Evolutionary conservation across 495 filamentous ascomycete species (phyloP).

Genomic region (Aspergillus carlsbadensis): DNA sequence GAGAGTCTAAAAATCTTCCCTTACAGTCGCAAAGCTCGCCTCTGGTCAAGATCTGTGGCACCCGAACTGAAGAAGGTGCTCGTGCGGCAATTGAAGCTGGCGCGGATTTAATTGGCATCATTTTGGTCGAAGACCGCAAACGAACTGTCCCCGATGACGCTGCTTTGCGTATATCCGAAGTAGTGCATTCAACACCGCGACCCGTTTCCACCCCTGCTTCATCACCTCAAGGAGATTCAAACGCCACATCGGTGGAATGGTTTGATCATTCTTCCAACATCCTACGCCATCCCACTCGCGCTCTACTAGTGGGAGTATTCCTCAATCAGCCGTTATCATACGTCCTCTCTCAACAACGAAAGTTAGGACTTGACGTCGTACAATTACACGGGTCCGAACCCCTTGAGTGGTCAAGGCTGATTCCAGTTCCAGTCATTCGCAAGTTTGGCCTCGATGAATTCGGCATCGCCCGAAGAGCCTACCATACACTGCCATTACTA

Average conservation of each 20-base stretch:
- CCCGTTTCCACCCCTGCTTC: constrained; percentile 43
- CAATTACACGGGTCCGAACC: constrained; percentile 93
- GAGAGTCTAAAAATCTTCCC: constrained; percentile 32
- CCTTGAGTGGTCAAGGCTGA: constrained; percentile 80
- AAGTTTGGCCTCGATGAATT: constrained; percentile 72
- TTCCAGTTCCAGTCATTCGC: constrained; percentile 87
- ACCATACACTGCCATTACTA: constrained; percentile 78
- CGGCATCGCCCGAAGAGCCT: constrained; percentile 70
- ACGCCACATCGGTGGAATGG: constrained; percentile 52
- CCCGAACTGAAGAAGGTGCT: constrained; percentile 78
- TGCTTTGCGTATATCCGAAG: constrained; percentile 75
- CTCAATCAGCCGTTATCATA: constrained; percentile 84
- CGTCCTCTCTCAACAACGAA: constrained; percentile 69
- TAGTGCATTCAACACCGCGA: constrained; percentile 61
- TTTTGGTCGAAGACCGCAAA: constrained; percentile 77
- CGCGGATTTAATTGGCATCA: constrained; percentile 91
- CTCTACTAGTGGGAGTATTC: constrained; percentile 91
- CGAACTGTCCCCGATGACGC: constrained; percentile 74
- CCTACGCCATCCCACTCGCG: constrained; percentile 56
- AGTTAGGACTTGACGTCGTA: constrained; percentile 81
- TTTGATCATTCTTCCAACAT: constrained; percentile 58
- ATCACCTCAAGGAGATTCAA: constrained; percentile 19
- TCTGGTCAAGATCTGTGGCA: constrained; percentile 97
- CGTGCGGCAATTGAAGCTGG: constrained; percentile 79
- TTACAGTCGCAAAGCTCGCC: constrained; percentile 32